Percentiles rank a stretch among this genome's conserved stretches.
These are phyloP conservation scores for Cercospora brassicicola DNA, from an alignment of 2,329 filamentous ascomycete genomes.

Conservation along the genomic window DNA sequence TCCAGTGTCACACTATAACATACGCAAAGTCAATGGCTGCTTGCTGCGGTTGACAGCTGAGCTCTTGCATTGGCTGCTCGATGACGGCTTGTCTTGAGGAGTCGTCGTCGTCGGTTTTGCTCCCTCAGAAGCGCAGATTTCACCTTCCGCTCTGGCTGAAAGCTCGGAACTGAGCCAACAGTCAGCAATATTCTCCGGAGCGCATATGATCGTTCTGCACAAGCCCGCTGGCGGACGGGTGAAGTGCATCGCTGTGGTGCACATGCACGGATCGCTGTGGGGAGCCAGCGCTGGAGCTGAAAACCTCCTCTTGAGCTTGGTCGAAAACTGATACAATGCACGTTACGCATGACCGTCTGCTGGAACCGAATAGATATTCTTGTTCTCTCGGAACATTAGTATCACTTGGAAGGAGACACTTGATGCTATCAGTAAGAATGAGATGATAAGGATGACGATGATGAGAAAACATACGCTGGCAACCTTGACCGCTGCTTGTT, in stretches of 20 bases:
- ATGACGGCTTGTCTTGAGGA: too few relatives aligned
- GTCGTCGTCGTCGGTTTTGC: too few relatives aligned
- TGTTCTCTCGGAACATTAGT: too few relatives aligned
- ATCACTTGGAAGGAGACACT: too few relatives aligned
- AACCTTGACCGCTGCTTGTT: not conserved
- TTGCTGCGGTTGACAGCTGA: not conserved
- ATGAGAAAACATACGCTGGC: not conserved
- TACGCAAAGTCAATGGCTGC: not conserved
- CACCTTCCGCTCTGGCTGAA: not conserved
- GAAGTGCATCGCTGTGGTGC: not conserved
- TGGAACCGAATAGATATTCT: not conserved
- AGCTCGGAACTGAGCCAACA: not conserved
- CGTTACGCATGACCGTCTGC: not conserved
- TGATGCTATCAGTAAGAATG: not conserved
- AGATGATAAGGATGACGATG: not conserved
- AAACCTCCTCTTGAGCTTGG: not conserved
- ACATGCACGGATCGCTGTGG: not conserved
- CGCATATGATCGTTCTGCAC: not conserved
- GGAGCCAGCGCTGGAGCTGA: not conserved
- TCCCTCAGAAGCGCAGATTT: not conserved
- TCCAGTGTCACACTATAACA: not conserved
- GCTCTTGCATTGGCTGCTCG: not conserved
- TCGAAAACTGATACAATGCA: not conserved
- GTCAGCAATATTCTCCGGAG: too few relatives aligned
- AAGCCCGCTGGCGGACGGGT: not conserved